Base-by-base conservation (phyloP, 768 basidiomycete genomes). In the Gloeopeniophorella convolvens region DNA sequence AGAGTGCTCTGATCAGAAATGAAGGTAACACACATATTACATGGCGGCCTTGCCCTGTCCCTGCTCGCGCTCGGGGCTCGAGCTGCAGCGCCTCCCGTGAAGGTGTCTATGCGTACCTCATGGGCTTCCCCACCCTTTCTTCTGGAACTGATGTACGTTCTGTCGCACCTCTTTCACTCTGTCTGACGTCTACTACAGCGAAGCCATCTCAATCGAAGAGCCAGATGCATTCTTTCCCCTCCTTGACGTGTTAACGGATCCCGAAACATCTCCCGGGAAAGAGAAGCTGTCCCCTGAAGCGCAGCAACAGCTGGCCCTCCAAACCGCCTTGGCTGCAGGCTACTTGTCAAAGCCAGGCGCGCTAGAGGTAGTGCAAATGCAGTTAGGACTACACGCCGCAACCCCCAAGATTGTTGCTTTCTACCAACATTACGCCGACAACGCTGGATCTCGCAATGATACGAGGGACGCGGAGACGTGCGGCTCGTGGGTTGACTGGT, bases 401-500 rank as follows among this genome's bases (percentile, higher is more conserved):
- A 80, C 80, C 0, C 91, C 94, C 0, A 84, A 81, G 60, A 76
- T 97, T 23, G 82, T 90, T 51, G 92, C 93, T 0, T 87, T 84
- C 61, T 90, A 85, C 62, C 76, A 84, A 44, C 80, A 82, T 62
- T 94, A 91, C 59, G 63, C 67, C 45, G 62, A 68, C 56, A 58
- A 59, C 47, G 53, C 55, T 3, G 33, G 30, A 24, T 33, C 61
- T 66, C 54, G 66, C 57, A 62, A 67, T 30, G 58, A 53, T n/a
- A 54, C 27, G 37, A 40, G 15, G 24, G 51, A 60, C 30, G 66
- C 62, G 10, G 63, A 61, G 7, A 61, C 66, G 5, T 86, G 83
- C 59, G 80, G 74, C 2, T 83, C 83, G 11, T 92, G 84, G 89
- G 83, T 88, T 10, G 87, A 87, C 48, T 89, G 86, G 89, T 85